Base-by-base conservation (phyloP, 2,329 filamentous ascomycete genomes). In the Colletotrichum tanaceti region DNA sequence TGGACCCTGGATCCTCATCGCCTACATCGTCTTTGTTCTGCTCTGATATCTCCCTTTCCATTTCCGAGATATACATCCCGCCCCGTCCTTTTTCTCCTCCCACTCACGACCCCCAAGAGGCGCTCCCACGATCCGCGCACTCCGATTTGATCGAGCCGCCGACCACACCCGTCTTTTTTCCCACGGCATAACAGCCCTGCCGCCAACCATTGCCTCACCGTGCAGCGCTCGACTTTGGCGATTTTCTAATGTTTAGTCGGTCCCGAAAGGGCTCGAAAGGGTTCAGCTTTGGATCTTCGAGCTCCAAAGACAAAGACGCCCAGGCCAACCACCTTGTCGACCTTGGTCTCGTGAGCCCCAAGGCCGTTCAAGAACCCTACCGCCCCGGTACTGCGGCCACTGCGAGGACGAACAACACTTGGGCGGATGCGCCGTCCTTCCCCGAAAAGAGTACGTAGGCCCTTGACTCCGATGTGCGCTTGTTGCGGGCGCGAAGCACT, bases 391-490 rank as follows among this genome's bases (percentile, higher is more conserved):
- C 64, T 38, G 53, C 67, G 57, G 65, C 52, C 41, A 72, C 68
- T 13, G 35, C 64, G 28, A 67, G 50, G 55, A 44, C 55, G 32
- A 67, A 63, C 63, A 63, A 64, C 39, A 68, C 58, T 28, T 68
- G 55, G 69, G 77, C 72, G 73, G 74, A 58, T 70, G 67, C 58
- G 39, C 72, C 78, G 43, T 78, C 79, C 39, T 79, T 79, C 71
- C 77, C 78, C 46, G 81, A 81, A 72, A 81, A 82, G 75, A 81
- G 81, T 83, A 77, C 74, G 78, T 74, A 44, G 65, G 64, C 47
- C 43, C 64, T 44, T 63, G 20, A 58, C 18, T 49, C n/a, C 28
- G n/a, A 44, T 44, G 28, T 46, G 22, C 54, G 32, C 24, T 22
- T n/a, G 22, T 46, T 3, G 44, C 22, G 44, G 43, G 32, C 46